These are phyloP conservation scores for Aspergillus novoparasiticus DNA, from an alignment of 2,329 filamentous ascomycete species.

Conservation along the genomic window DNA sequence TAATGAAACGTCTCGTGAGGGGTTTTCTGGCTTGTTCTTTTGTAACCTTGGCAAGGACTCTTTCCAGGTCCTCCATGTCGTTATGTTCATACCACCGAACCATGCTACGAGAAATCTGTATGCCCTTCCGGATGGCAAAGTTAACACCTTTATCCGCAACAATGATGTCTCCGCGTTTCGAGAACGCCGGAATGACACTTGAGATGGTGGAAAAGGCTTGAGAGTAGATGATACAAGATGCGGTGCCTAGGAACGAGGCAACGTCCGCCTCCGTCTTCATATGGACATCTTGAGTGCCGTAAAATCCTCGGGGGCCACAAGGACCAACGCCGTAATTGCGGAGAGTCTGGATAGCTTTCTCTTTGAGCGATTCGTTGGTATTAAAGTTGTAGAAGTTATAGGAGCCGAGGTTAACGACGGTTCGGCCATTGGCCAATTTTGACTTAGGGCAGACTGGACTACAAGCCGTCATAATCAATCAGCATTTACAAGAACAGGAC, in stretches of 20 bases:
- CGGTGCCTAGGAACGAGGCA: conserved; percentile 82
- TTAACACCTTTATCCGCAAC: conserved; percentile 93
- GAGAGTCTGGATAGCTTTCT: conserved; percentile 90
- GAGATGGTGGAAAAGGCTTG: conserved; percentile 96
- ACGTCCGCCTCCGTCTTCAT: conserved; percentile 96
- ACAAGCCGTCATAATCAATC: conserved; percentile 11
- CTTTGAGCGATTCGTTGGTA: conserved; percentile 86
- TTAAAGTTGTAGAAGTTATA: conserved; percentile 99
- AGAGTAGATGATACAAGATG: conserved; percentile 90
- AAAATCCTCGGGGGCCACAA: conserved; percentile 95
- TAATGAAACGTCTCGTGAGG: conserved; percentile 88
- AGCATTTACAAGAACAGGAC: conserved; percentile 9
- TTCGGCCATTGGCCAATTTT: conserved; percentile 84
- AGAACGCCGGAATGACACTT: conserved; percentile 96
- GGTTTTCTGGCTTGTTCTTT: conserved; percentile 88
- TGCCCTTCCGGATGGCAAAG: conserved; percentile 88
- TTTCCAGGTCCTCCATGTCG: conserved; percentile 90
- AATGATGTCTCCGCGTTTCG: conserved; percentile 95
- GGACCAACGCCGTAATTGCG: conserved; percentile 95
- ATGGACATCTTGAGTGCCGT: conserved; percentile 97
- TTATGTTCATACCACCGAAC: conserved; percentile 96
- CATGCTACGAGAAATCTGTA: conserved; percentile 88
- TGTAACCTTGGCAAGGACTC: conserved; percentile 78
- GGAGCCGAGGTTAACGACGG: conserved; percentile 88
- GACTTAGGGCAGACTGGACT: conserved; percentile 88